A percentile compares a stretch with the other conserved stretches of the same genome.
Evolutionary conservation across 1,139 yeast genomes (phyloP).

Genomic region (Nadsonia starkeyi-henricii): DNA sequence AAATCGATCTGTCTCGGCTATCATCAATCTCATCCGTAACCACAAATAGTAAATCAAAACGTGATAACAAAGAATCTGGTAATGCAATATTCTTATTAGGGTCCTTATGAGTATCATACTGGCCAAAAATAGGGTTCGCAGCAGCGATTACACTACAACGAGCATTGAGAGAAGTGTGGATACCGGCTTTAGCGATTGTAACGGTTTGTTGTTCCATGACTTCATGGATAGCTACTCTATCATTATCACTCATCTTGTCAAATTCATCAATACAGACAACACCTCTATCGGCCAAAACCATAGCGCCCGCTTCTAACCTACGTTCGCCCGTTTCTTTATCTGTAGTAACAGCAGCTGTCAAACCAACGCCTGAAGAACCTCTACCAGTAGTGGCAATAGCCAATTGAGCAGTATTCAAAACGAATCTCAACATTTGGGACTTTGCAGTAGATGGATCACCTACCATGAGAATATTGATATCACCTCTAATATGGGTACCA

Average conservation of each 20-base stretch:
- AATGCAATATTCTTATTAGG: conserved; percentile 94
- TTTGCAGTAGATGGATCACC: conserved; percentile 99
- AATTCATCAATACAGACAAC: conserved; percentile 97
- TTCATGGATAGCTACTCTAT: conserved; percentile 96
- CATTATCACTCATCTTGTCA: conserved; percentile 94
- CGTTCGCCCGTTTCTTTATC: conserved; percentile 97
- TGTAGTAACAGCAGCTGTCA: conserved; percentile 95
- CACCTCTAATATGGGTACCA: conserved; percentile 97
- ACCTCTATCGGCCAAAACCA: conserved; percentile 97
- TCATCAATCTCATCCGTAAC: conserved; percentile 93
- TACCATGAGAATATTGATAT: conserved; percentile 87
- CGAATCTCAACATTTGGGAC: conserved; percentile 88
- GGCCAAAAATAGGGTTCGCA: conserved; percentile 96
- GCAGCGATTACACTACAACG: conserved; percentile 97
- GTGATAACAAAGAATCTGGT: conserved; percentile 91
- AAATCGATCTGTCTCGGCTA: conserved; percentile 67
- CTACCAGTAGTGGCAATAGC: conserved; percentile 99
- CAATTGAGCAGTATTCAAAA: conserved; percentile 81
- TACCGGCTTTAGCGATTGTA: conserved; percentile 96
- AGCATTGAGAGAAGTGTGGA: conserved; percentile 91
- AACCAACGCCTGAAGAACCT: conserved; percentile 98
- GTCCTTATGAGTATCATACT: conserved; percentile 89
- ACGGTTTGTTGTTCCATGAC: conserved; percentile 99
- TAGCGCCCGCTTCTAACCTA: conserved; percentile 96
- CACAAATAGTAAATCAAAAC: conserved; percentile 89